Base-by-base conservation (phyloP, 1,284 basidiomycete genomes). In the Blastosporella zonata region DNA sequence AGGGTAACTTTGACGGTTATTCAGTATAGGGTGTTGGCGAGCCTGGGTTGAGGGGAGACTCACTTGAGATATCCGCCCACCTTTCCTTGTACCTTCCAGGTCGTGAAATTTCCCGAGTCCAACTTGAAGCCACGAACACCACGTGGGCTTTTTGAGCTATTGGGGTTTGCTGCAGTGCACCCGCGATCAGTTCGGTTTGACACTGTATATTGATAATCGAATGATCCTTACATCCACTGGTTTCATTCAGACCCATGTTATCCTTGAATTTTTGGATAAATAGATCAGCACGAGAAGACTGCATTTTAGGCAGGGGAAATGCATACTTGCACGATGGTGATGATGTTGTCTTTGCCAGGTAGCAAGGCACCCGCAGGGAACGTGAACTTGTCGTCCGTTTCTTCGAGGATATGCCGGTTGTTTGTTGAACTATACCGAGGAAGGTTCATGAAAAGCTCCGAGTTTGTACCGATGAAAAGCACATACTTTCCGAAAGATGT, bases 71-170 rank as follows among this genome's bases (percentile, higher is more conserved):
- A 91, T 10, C 90, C 89, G 15, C 86, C 86, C 4, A 84, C 58
- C 62, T 91, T 92, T 31, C 90, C 90, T 67, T 90, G 87, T 0
- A 92, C 86, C 55, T 79, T 88, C 90, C 90, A 93, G 6, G 72
- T 68, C 1, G 72, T 71, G 59, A 89, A 87, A 15, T 68, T 69
- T 13, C 84, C 84, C 6, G 65, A 63, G 47, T 79, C 73, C 9
- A 91, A 73, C 55, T 74, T 59, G 70, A 85, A 90, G 15, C 87
- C 88, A n/a, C 84, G 78, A 43, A 92, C 75, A 0, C 89, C 90
- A 17, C 90, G 82, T 28, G 88, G 84, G 5, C 84, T 81, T 65
- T 87, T 90, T 46, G 70, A 68, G 20, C 63, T 59, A 47, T 75
- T 62, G 3, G 67, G 58, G 28, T 61, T 61, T 43, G 54, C 63